phyloP scores from a whole-genome alignment of 202 grass and related monocot species.

The Setaria italica region DNA sequence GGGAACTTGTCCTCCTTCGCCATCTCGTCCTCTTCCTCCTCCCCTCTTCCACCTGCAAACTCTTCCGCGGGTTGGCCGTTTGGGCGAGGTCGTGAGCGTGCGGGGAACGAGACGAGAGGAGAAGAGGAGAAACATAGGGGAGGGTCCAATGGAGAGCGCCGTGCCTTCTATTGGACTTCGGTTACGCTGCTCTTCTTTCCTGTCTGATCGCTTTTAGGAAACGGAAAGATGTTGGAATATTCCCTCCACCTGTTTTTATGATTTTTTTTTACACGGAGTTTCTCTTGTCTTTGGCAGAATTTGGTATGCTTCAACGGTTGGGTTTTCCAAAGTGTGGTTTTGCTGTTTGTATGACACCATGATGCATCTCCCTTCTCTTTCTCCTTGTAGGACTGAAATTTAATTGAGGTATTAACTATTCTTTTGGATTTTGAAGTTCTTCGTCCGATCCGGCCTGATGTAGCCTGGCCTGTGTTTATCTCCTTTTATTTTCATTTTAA shows the following conservation, averaged over 20 bases:
- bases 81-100: constrained; percentile 29
- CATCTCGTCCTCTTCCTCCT: constrained; percentile 42
- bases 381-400: too few species aligned
- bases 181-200: constrained; percentile 26
- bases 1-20: constrained; percentile 55
- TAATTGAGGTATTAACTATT: not conserved
- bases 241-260: not conserved
- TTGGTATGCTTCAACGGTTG: not conserved
- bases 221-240: constrained; percentile 38
- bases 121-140: not conserved
- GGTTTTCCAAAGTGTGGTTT: too few species aligned
- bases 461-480: too few species aligned
- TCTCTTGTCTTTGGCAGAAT: not conserved
- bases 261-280: not conserved
- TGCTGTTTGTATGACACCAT: too few species aligned
- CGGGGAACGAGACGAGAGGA: not conserved
- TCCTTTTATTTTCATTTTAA: not conserved
- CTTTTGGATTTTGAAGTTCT: too few species aligned
- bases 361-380: too few species aligned
- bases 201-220: constrained; percentile 38
- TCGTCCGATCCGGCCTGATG: too few species aligned
- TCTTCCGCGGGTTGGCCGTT: constrained; percentile 21
- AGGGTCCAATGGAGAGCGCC: not conserved
- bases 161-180: constrained; percentile 19
- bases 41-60: constrained; percentile 20